phyloP scores from a whole-genome alignment of 768 basidiomycete genomes.

The Amanita inopinata region DNA sequence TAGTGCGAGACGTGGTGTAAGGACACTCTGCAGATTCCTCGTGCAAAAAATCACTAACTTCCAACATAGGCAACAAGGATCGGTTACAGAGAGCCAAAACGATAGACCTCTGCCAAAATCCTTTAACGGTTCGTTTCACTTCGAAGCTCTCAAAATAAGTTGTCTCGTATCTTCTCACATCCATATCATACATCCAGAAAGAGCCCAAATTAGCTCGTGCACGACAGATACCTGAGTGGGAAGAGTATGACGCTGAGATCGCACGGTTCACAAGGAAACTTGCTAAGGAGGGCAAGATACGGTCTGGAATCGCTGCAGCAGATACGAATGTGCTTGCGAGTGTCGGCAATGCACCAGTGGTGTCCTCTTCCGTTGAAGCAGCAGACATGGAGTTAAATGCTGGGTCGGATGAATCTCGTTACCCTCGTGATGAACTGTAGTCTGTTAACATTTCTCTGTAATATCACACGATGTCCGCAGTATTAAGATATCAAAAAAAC shows the following conservation, averaged over 20 bases:
- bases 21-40: conserved; percentile 16
- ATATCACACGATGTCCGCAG: too few relatives aligned
- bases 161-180: neutral
- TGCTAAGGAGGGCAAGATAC: conserved; percentile 60
- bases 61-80: conserved; percentile 63
- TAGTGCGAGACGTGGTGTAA: conserved; percentile 98
- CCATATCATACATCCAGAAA: conserved; percentile 47
- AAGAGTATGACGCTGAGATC: conserved; percentile 86
- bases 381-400: neutral
- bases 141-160: conserved; percentile 1
- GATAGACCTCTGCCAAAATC: conserved; percentile 96
- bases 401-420: neutral
- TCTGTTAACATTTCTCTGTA: neutral
- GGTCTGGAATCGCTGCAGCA: conserved; percentile 54
- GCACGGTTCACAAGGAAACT: conserved; percentile 70
- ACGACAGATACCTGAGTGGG: conserved; percentile 96
- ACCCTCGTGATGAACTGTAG: neutral
- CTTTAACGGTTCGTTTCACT: conserved; percentile 61
- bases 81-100: conserved; percentile 74
- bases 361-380: neutral
- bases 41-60: neutral
- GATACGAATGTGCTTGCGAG: conserved; percentile 63
- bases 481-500: too few relatives aligned
- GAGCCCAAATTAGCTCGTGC: conserved; percentile 93
- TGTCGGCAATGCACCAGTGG: conserved; percentile 16